Conservation (phyloP, 2,329 filamentous ascomycete genomes). For the Grosmannia serpens region DNA sequence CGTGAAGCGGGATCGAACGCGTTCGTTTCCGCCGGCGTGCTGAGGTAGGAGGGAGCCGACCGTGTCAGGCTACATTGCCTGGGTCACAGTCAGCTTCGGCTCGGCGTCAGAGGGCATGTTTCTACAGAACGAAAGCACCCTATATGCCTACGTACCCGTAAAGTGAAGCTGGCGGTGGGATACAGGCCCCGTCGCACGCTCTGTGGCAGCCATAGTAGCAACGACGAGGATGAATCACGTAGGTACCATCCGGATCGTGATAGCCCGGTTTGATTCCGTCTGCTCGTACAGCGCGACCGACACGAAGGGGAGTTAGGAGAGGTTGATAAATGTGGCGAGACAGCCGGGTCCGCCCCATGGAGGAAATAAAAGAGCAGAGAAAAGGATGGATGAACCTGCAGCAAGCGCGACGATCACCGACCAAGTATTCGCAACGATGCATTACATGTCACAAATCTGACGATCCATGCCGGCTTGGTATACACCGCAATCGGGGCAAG, state of each 20-base stretch:
- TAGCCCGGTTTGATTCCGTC: neutral
- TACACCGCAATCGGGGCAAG: neutral
- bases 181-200: neutral
- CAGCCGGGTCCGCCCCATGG: neutral
- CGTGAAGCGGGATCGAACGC: neutral
- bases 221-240: too few species aligned
- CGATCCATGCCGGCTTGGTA: neutral
- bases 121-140: too few species aligned
- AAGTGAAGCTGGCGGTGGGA: neutral
- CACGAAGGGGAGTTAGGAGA: neutral
- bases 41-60: neutral
- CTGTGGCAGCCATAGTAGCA: neutral
- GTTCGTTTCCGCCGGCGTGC: neutral
- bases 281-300: conserved; percentile 1
- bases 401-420: neutral
- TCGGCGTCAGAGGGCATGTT: too few species aligned
- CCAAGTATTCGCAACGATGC: neutral
- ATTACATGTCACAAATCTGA: neutral
- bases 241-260: too few species aligned
- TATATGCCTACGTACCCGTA: neutral
- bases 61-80: neutral
- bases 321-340: neutral
- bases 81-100: neutral
- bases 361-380: neutral
- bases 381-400: neutral